Percentiles rank a stretch among this genome's conserved stretches.
Conservation (phyloP, 1,284 basidiomycete genomes). For the Ceratobasidium sp. region DNA sequence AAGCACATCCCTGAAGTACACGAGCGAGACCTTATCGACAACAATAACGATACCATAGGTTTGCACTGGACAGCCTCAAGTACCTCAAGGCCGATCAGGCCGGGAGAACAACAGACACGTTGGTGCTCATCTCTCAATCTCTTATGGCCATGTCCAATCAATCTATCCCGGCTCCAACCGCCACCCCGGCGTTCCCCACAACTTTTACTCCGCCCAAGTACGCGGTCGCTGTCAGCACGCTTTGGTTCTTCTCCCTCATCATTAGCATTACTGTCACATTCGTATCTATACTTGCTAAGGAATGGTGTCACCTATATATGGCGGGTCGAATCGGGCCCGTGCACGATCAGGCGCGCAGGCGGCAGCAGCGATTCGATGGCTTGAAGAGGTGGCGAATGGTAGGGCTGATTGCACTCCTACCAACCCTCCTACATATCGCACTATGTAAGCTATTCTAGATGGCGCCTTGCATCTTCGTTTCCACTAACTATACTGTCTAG, state of each 20-base stretch:
- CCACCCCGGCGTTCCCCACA: neutral
- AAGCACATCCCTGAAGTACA: too few species aligned
- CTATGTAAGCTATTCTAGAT: neutral
- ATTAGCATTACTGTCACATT: constrained; percentile 5
- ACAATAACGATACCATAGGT: too few species aligned
- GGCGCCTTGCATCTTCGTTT: neutral
- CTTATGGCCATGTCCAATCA: constrained; percentile 8
- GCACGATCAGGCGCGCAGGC: constrained; percentile 6
- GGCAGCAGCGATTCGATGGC: constrained; percentile 11
- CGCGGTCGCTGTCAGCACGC: neutral
- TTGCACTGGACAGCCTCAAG: constrained; percentile 15
- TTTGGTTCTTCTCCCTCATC: constrained; percentile 24
- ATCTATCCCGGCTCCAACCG: neutral
- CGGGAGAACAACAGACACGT: neutral
- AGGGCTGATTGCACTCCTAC: constrained; percentile 1
- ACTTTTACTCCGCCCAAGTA: neutral
- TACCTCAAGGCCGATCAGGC: constrained; percentile 14
- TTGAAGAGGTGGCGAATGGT: constrained; percentile 15
- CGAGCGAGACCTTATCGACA: too few species aligned
- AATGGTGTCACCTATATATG: constrained; percentile 23
- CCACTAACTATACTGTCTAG: neutral
- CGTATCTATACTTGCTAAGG: constrained; percentile 21
- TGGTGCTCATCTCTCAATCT: neutral
- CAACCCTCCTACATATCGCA: constrained; percentile 7
- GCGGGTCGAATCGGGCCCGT: constrained; percentile 7